Conservation (phyloP, 768 basidiomycete genomes). For the Hemileccinum impolitum region DNA sequence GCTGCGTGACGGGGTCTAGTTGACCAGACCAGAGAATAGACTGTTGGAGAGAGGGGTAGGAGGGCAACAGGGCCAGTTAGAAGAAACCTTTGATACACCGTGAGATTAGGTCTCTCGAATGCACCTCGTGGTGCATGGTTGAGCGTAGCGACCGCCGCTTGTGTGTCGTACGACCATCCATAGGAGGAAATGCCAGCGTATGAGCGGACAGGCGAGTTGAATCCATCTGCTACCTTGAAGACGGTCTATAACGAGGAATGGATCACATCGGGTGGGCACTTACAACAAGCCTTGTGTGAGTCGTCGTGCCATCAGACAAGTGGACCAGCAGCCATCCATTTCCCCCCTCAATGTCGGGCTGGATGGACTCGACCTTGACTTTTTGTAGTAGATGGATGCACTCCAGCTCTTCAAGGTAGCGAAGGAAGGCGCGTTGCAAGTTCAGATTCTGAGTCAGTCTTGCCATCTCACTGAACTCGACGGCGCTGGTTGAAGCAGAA, state of each 20-base stretch:
- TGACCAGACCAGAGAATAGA: conserved; percentile 93
- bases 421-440: conserved; percentile 80
- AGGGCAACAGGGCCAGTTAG: conserved; percentile 96
- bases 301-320: conserved; percentile 60
- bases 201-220: conserved; percentile 87
- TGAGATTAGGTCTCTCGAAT: conserved; percentile 65
- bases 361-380: conserved; percentile 71
- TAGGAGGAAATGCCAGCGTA: conserved; percentile 84
- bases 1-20: conserved; percentile 73
- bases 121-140: conserved; percentile 62
- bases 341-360: conserved; percentile 36
- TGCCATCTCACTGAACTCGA: conserved; percentile 56
- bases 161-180: conserved; percentile 89
- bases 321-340: conserved; percentile 79
- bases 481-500: conserved; percentile 21
- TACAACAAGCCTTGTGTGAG: conserved; percentile 76
- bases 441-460: conserved; percentile 91
- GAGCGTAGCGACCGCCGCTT: conserved; percentile 89
- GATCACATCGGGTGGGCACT: conserved; percentile 20
- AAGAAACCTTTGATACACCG: conserved; percentile 91
- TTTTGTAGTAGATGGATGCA: conserved; percentile 66
- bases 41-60: conserved; percentile 75
- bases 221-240: conserved; percentile 85
- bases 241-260: neutral
- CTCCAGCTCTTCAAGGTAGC: conserved; percentile 49